phyloP scores from a whole-genome alignment of 768 basidiomycete genomes.

The Cantharellus anzutake region DNA sequence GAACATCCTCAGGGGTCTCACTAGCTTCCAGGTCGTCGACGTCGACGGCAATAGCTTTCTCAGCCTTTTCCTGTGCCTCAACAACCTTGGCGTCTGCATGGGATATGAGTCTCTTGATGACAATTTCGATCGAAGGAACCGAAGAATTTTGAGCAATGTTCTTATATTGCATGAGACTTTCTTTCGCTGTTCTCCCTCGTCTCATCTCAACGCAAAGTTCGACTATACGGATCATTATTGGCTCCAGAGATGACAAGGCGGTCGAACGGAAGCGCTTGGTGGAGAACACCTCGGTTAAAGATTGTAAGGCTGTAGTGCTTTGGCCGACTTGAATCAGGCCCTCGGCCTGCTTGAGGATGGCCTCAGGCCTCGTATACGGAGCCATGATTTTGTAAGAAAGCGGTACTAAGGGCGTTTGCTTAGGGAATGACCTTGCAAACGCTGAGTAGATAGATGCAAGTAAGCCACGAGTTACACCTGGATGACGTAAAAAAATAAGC shows the following conservation, averaged over 20 bases:
- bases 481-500: too few relatives aligned
- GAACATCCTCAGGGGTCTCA: conserved; percentile 83
- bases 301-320: conserved; percentile 75
- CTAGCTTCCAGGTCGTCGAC: conserved; percentile 92
- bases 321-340: conserved; percentile 86
- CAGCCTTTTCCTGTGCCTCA: conserved; percentile 75
- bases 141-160: conserved; percentile 91
- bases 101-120: conserved; percentile 71
- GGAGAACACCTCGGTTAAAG: conserved; percentile 78
- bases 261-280: conserved; percentile 90
- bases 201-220: conserved; percentile 91
- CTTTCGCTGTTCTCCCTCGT: conserved; percentile 84
- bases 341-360: conserved; percentile 82
- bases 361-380: conserved; percentile 79
- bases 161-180: conserved; percentile 93
- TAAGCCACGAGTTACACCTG: too few relatives aligned
- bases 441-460: too few relatives aligned
- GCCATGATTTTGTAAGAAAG: conserved; percentile 33
- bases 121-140: conserved; percentile 78
- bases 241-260: conserved; percentile 72
- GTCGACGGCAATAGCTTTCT: conserved; percentile 46
- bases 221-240: conserved; percentile 89
- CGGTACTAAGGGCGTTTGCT: too few relatives aligned
- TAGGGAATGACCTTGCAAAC: too few relatives aligned
- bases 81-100: conserved; percentile 65